A percentile compares a stretch with the other conserved stretches of the same genome.
Evolutionary conservation across 164 flowering plant genomes (phyloP).

Genomic region (Kalanchoe fedtschenkoi): DNA sequence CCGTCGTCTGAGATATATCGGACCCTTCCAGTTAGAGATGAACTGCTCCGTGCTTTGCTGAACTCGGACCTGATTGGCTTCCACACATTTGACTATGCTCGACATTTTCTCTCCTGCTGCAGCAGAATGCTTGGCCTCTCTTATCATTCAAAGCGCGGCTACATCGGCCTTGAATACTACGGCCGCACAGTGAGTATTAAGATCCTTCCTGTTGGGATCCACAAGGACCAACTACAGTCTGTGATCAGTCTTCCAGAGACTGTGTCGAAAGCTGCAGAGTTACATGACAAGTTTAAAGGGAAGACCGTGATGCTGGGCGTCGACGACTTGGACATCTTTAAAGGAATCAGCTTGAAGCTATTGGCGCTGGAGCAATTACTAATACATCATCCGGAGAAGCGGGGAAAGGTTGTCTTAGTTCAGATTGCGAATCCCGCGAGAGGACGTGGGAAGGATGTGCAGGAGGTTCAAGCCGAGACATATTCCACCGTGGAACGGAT

Average conservation of each 20-base stretch:
- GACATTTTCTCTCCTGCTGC: constrained; percentile 46
- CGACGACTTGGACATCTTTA: constrained; percentile 43
- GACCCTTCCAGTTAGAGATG: constrained; percentile 38
- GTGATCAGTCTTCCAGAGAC: constrained; percentile 32
- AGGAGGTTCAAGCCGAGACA: constrained; percentile 32
- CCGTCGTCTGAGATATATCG: constrained; percentile 41
- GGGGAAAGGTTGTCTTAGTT: constrained; percentile 33
- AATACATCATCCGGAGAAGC: constrained; percentile 25
- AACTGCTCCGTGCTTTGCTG: constrained; percentile 35
- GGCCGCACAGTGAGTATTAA: constrained; percentile 41
- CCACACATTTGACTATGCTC: constrained; percentile 42
- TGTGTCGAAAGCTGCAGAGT: constrained; percentile 20
- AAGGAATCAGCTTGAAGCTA: constrained; percentile 40
- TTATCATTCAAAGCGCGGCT: constrained; percentile 39
- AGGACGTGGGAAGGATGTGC: constrained; percentile 36
- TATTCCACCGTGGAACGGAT: constrained; percentile 22
- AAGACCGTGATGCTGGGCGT: constrained; percentile 34
- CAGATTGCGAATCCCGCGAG: constrained; percentile 48
- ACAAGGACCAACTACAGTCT: constrained; percentile 28
- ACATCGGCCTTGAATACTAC: constrained; percentile 42
- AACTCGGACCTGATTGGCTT: constrained; percentile 39
- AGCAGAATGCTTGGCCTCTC: constrained; percentile 45
- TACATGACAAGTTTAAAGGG: constrained; percentile 25
- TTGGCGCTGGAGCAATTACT: constrained; percentile 43
- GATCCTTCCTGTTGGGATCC: constrained; percentile 44